Evolutionary conservation across 2,329 filamentous ascomycete genomes (phyloP), one percentile per base, ranked within the genome.

Genomic region (Coniella lustricola): DNA sequence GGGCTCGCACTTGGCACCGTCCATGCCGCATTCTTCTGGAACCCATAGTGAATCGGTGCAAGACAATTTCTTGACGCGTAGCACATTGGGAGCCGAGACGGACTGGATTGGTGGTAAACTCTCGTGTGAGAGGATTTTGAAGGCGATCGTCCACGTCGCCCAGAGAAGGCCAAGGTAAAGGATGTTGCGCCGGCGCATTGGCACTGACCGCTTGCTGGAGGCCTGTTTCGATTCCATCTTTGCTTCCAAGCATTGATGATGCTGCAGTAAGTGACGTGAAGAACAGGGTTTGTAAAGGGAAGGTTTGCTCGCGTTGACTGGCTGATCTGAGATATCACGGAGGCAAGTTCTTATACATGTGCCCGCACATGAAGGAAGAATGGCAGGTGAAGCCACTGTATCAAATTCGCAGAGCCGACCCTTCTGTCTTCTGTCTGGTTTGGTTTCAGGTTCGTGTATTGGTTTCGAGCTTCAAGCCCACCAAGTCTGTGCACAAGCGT

Each of bases 31-130:
- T 12, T 68, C 69, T 58, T 89, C 81, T 29, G 80, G 63, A 5
- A 70, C 74, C 85, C 86, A 93, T 61, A 86, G 87, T 7, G 81
- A 76, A 48, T 77, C 73, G n/a, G 76, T 77, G 63, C 87, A 93
- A 35, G 68, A 64, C 31, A 81, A 64, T 22, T 70, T 41, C 22
- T 29, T 46, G 14, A 56, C 51, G 5, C 43, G 48, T 9, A 45
- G 47, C 12, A 38, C 44, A 8, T 20, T 37, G 13, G 20, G 22
- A 16, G 18, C 36, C 3, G 44, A 51, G 3, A 39, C 18, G 1
- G 36, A 38, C 12, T 32, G 21, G 17, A 51, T 33, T 7, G 50
- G 54, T 12, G 45, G 36, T 8, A 48, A 44, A n/a, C 49, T 42
- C 21, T 41, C 48, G 32, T 48, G 32, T 3, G 49, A 51, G 8